phyloP scores from a whole-genome alignment of 768 basidiomycete species.

The Phylloporus sp. region DNA sequence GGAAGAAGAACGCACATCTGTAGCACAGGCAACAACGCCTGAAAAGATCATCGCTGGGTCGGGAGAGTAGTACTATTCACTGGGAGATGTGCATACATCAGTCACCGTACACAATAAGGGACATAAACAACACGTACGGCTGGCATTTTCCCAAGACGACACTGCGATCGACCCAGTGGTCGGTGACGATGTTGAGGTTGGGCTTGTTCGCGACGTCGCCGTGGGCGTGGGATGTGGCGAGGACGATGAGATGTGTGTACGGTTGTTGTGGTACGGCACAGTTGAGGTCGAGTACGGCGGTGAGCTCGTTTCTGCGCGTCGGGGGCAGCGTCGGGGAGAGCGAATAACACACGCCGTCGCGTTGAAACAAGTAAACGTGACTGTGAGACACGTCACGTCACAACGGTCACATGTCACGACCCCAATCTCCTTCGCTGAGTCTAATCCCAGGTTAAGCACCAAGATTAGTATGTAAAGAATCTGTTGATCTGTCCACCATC shows the following conservation, averaged over 20 bases:
- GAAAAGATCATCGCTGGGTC: conserved; percentile 81
- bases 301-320: conserved; percentile 41
- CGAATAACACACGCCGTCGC: conserved; percentile 37
- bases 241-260: conserved; percentile 46
- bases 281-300: conserved; percentile 46
- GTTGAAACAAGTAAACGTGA: neutral
- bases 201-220: conserved; percentile 34
- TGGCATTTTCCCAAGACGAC: conserved; percentile 55
- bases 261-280: conserved; percentile 49
- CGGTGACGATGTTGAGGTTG: conserved; percentile 34
- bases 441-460: no score
- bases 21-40: conserved; percentile 69
- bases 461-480: no score
- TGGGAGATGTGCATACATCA: conserved; percentile 17
- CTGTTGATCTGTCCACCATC: no score
- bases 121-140: conserved; percentile 37
- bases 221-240: conserved; percentile 53
- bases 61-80: conserved; percentile 64
- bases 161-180: conserved; percentile 70
- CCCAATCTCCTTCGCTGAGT: no score
- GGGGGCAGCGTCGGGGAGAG: conserved; percentile 48
- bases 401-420: neutral
- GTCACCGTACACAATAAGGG: neutral
- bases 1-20: conserved; percentile 46
- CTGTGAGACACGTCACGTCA: neutral